Conservation (phyloP, 345 rosid genomes). For the Syzygium oleosum region DNA sequence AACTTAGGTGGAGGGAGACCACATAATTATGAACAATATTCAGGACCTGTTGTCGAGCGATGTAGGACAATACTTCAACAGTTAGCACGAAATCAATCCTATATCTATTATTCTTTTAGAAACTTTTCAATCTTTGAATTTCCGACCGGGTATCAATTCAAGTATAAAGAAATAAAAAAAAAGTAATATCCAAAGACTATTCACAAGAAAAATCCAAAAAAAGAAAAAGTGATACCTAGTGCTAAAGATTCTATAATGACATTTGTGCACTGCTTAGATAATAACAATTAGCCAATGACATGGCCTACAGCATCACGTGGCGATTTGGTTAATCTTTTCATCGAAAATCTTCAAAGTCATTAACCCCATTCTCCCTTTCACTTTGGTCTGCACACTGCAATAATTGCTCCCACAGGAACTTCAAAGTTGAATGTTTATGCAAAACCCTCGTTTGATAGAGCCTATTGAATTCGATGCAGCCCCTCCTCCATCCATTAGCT, state of each 20-base stretch:
- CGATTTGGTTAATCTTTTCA: neutral
- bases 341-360: neutral
- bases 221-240: neutral
- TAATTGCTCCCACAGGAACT: neutral
- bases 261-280: neutral
- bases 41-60: too few species aligned
- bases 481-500: neutral
- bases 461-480: neutral
- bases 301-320: slow-evolving; percentile 3
- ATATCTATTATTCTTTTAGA: neutral
- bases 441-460: neutral
- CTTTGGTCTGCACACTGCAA: neutral
- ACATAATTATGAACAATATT: too few species aligned
- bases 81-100: neutral
- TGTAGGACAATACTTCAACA: too few species aligned
- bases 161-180: neutral
- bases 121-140: neutral
- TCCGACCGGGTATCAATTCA: neutral
- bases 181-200: neutral
- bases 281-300: neutral
- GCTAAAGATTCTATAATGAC: neutral
- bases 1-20: too few species aligned
- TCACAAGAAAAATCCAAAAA: neutral
- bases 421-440: neutral
- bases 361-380: neutral